Percentiles rank a stretch among this genome's conserved stretches.
Conservation (phyloP, 257 asterid species). For the Solanum megistacrolobum region DNA sequence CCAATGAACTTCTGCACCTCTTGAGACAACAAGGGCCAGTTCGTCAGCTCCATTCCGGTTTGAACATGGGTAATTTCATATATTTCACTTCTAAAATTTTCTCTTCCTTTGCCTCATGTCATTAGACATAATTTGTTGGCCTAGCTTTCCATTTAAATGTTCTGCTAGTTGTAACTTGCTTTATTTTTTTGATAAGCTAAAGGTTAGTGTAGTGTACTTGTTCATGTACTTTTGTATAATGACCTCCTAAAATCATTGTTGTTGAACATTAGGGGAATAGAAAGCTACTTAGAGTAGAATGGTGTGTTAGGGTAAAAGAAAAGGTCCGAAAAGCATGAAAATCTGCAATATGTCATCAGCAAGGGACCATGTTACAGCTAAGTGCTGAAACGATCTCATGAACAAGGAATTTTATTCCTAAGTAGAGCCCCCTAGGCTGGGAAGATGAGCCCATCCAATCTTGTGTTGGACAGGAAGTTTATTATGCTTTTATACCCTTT, state of each 20-base stretch:
- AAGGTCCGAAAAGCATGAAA: background rate
- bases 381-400: background rate
- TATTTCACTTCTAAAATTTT: background rate
- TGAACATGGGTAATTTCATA: constrained; percentile 13
- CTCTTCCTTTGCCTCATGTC: background rate
- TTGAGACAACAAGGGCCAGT: constrained; percentile 59
- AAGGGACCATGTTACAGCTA: background rate
- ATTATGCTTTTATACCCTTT: background rate
- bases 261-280: background rate
- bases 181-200: background rate
- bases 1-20: constrained; percentile 51
- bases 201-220: background rate
- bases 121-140: background rate
- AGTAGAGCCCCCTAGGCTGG: background rate
- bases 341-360: background rate
- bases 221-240: background rate
- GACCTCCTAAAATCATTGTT: background rate
- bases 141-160: background rate
- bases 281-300: background rate
- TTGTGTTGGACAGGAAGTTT: background rate
- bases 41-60: constrained; percentile 23
- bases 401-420: background rate
- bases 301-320: background rate
- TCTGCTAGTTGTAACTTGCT: background rate
- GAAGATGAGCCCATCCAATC: background rate